Evolutionary conservation across 352 stramenopile species (phyloP), one percentile per base, ranked within the genome.

Genomic region (Globisporangium perplexum): DNA sequence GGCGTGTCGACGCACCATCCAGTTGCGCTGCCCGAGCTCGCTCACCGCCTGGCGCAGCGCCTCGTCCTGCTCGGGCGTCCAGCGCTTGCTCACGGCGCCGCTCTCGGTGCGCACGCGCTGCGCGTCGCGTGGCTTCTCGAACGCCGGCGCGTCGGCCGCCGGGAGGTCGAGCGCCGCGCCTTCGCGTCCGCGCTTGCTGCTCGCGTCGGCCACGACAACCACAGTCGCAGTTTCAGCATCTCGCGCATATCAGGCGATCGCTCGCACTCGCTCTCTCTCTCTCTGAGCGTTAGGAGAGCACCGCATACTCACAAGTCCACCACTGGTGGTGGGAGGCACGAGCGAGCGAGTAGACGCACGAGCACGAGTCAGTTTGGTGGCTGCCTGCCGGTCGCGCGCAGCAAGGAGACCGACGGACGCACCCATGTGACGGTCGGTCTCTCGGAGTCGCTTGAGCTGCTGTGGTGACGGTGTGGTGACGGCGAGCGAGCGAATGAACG

Each of bases 1-100:
- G 8, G 36, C 20, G 11, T 0, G 11, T 1, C 28, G 3, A 62
- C 66, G 26, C 33, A 93, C 83, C 76, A 93, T 95, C 88, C 88
- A 96, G 66, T 96, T 95, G n/a, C 78, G 70, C 45, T 89, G 74
- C 7, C 84, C 86, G 23, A 89, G 77, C 56, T 89, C 77, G 3
- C 75, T 74, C 15, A 96, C 84, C 8, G 83, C 88, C 22, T 71
- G 59, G 26, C 84, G 84, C 23, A 96, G 71, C 36, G 82, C 83
- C 17, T 93, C 77, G 53, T 96, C 88, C 82, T 93, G 83, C 53
- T 92, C 83, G 6, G 76, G 69, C 8, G 83, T 94, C 83, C 83
- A 94, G 31, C 83, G 83, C 56, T 86, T 86, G 52, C 69, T 77
- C 11, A 63, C 60, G 8, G 69, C 65, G 22, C 43, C 58, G 14